phyloP scores from a whole-genome alignment of 2,329 filamentous ascomycete genomes.

The Colletotrichum sp. region DNA sequence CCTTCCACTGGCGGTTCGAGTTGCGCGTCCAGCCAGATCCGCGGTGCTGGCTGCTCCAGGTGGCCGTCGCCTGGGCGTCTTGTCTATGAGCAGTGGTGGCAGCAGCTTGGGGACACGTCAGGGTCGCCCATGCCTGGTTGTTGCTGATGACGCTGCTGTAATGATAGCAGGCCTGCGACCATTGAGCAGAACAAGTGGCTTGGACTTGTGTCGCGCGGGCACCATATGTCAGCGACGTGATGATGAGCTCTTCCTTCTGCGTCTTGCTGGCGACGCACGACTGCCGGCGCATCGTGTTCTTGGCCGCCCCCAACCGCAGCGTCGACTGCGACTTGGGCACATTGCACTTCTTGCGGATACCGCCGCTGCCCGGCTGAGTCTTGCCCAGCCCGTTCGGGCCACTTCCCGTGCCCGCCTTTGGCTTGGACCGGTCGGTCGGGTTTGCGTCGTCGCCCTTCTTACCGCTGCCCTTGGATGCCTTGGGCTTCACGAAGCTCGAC shows the following conservation, averaged over 20 bases:
- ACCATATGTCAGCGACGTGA: slow-evolving; percentile 21
- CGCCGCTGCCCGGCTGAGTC: background rate
- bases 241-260: slow-evolving; percentile 14
- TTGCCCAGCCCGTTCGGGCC: too few relatives aligned
- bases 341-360: slow-evolving; percentile 9
- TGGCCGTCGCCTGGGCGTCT: background rate
- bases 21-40: background rate
- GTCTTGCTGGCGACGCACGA: slow-evolving; percentile 17
- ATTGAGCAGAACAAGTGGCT: slow-evolving; percentile 3
- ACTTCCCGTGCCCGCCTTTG: background rate
- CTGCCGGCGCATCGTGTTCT: slow-evolving; percentile 22
- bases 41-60: background rate
- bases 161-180: slow-evolving; percentile 26
- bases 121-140: slow-evolving; percentile 2
- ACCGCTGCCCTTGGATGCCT: background rate
- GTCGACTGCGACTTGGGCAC: background rate
- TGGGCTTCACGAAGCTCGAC: slow-evolving; percentile 3
- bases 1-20: background rate
- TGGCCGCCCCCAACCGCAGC: background rate
- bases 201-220: slow-evolving; percentile 7
- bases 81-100: background rate
- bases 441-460: slow-evolving; percentile 6
- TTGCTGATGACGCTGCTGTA: slow-evolving; percentile 24
- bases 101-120: slow-evolving; percentile 12
- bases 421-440: background rate